Evolutionary conservation across 345 rosid genomes (phyloP).

Genomic region (Heritiera fomes): DNA sequence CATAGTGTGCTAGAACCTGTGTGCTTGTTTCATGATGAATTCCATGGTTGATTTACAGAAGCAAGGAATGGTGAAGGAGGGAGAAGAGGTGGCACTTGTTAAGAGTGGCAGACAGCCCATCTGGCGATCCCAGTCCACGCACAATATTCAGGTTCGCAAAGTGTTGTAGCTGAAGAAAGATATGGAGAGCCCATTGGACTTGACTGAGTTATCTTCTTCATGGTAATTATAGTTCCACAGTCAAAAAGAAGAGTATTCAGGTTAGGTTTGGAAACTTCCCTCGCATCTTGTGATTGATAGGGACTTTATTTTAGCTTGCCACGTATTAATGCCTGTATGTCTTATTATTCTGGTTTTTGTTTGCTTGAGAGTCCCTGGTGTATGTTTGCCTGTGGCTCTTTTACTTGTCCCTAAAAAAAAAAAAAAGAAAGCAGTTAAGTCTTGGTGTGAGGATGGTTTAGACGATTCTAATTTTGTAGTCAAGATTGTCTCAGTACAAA

Average conservation of each 20-base stretch:
- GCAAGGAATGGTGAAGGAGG: slow-evolving; percentile 94
- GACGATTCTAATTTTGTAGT: not conserved
- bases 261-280: not conserved
- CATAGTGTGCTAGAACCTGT: too few relatives aligned
- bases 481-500: not conserved
- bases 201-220: slow-evolving; percentile 2
- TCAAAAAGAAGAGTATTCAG: not conserved
- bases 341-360: not conserved
- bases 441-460: not conserved
- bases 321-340: not conserved
- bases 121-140: slow-evolving; percentile 95
- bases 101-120: slow-evolving; percentile 93
- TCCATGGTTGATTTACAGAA: slow-evolving; percentile 41
- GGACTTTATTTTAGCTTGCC: not conserved
- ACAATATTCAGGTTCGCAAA: slow-evolving; percentile 91
- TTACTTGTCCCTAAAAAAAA: not conserved
- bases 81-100: slow-evolving; percentile 90
- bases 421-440: not conserved
- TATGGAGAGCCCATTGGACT: not conserved
- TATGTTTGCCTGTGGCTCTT: not conserved
- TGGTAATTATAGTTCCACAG: not conserved
- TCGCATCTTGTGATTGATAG: not conserved
- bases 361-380: not conserved
- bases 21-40: too few relatives aligned
- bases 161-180: slow-evolving; percentile 41